Evolutionary conservation across 306 rosid species (phyloP), one percentile per base, ranked within the genome.

Genomic region (Macrotyloma uniflorum): DNA sequence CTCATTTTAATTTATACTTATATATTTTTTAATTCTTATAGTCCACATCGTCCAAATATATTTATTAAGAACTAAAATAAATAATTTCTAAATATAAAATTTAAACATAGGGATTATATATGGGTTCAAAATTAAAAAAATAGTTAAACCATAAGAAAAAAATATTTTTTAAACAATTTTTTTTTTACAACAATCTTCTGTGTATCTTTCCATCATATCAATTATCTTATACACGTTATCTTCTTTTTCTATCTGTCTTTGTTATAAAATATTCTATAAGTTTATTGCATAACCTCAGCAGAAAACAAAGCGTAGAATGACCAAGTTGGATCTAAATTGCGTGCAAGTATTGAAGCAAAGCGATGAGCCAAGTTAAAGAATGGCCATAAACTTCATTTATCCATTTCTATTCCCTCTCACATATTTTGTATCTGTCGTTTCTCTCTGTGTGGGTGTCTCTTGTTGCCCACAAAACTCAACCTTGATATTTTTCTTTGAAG

Each of bases 341-440:
- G 46, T 14, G 61, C 67, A 67, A 75, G 18, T 9, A 42, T 57
- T 67, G 77, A 67, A 57, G 40, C 35, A 8, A 54, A 15, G 42
- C 70, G 23, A 65, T 6, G 45, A 67, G 40, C 76, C 67, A 13
- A 64, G 19, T 6, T 24, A 76, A 76, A 70, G 73, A 62, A 50
- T 62, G 78, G 50, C 62, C 85, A 57, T 32, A 38, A 28, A 49
- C 73, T 33, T 42, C 57, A 43, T 62, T 69, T 81, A 59, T 67
- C 84, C 72, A 24, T 33, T 57, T 16, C 80, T 32, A 20, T 38
- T 42, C 50, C 9, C 65, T 13, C 49, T 49, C 79, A 71, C 78
- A 36, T 59, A 30, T 22, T 47, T 14, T 78, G 33, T 14, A 13
- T 14, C 4, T 53, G 67, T 53, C 81, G 58, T 66, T 53, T 36